Conservation (phyloP, 2,329 filamentous ascomycete genomes). For the Phaeosphaeriaceae sp. region DNA sequence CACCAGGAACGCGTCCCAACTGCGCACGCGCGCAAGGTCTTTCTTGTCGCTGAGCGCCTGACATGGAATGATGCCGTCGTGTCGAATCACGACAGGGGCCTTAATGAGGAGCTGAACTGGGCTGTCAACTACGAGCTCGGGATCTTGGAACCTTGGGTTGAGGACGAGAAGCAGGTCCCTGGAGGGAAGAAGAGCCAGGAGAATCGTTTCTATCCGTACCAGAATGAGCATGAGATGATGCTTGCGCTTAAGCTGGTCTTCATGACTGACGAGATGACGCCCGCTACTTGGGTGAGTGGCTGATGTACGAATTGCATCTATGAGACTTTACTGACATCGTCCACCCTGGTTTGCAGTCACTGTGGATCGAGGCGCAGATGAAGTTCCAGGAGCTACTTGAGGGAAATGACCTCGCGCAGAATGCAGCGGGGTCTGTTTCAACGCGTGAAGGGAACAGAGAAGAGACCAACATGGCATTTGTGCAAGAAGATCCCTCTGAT, state of each 20-base stretch:
- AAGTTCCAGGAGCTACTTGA: slow-evolving; percentile 10
- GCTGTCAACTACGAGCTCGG: slow-evolving; percentile 37
- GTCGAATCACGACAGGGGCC: slow-evolving; percentile 21
- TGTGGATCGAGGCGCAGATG: slow-evolving; percentile 29
- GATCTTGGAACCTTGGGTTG: slow-evolving; percentile 28
- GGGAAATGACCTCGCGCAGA: not conserved
- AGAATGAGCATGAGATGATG: slow-evolving; percentile 34
- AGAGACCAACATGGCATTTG: not conserved
- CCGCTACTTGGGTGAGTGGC: slow-evolving; percentile 22
- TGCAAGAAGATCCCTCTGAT: not conserved
- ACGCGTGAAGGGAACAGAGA: not conserved
- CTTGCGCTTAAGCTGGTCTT: slow-evolving; percentile 28
- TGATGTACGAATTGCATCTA: no score
- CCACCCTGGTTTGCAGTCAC: no score
- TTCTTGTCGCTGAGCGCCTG: slow-evolving; percentile 36
- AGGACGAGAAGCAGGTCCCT: slow-evolving; percentile 22
- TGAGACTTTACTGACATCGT: no score
- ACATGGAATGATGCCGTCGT: slow-evolving; percentile 25
- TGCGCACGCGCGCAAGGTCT: slow-evolving; percentile 35
- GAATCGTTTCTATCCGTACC: slow-evolving; percentile 34
- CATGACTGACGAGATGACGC: slow-evolving; percentile 21
- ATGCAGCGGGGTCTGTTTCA: not conserved
- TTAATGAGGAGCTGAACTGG: slow-evolving; percentile 35
- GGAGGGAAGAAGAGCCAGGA: slow-evolving; percentile 28
- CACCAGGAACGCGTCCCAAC: slow-evolving; percentile 16